A percentile compares a stretch with the other conserved stretches of the same genome.
These are phyloP conservation scores for Penicillium atrosanguineum DNA, from an alignment of 495 filamentous ascomycete genomes.

Conservation along the genomic window DNA sequence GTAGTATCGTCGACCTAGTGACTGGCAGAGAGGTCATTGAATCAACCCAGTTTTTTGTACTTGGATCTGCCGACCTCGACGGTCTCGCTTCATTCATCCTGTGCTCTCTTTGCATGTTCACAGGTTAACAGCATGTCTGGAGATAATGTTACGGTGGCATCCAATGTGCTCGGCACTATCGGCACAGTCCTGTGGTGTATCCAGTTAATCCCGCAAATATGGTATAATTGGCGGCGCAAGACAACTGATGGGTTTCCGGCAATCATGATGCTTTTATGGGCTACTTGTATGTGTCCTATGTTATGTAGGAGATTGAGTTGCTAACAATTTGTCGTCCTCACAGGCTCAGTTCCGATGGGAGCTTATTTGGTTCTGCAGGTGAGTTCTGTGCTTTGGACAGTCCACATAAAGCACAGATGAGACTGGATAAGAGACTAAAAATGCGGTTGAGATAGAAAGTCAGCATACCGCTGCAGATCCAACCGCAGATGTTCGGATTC, in stretches of 20 bases:
- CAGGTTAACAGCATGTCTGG: slow-evolving; percentile 21
- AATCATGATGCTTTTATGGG: slow-evolving; percentile 75
- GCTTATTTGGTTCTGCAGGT: slow-evolving; percentile 54
- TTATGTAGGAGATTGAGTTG: background rate
- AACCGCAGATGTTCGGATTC: slow-evolving; percentile 67
- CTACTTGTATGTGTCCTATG: slow-evolving; percentile 47
- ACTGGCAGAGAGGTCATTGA: background rate
- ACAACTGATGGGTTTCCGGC: slow-evolving; percentile 70
- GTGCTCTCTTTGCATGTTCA: background rate
- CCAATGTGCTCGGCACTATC: slow-evolving; percentile 54
- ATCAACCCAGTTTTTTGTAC: background rate
- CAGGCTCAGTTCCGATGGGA: slow-evolving; percentile 52
- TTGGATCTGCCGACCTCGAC: background rate
- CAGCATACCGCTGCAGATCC: slow-evolving; percentile 71
- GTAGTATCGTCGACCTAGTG: background rate
- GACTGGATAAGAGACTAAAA: background rate
- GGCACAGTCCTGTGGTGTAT: slow-evolving; percentile 56
- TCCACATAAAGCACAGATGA: background rate
- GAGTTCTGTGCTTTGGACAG: background rate
- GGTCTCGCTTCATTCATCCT: background rate
- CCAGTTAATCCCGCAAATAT: slow-evolving; percentile 59
- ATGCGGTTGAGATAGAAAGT: slow-evolving; percentile 50
- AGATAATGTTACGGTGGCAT: slow-evolving; percentile 43
- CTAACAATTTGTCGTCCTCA: background rate
- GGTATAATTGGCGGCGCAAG: slow-evolving; percentile 69